Base-by-base conservation (phyloP, 164 flowering plant species). In the Stephania yunnanensis region DNA sequence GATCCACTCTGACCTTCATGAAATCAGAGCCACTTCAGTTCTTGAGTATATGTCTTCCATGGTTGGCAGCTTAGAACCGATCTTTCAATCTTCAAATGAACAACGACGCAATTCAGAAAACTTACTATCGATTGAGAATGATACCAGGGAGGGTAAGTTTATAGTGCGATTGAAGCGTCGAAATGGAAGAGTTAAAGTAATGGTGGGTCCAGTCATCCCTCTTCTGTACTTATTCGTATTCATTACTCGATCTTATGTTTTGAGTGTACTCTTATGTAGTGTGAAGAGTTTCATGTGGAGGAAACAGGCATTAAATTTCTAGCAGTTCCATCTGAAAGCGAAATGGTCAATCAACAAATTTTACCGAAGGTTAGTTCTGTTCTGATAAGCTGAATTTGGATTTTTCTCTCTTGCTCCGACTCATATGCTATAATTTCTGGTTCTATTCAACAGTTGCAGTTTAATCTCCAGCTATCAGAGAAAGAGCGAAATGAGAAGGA, bases 171-270 rank as follows among this genome's bases (percentile, higher is more conserved):
- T 86, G 30, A 95, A 95, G 83, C 90, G 95, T 45, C 83, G 95
- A 74, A 95, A 93, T 87, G 99, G 99, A 74, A 91, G 98, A 73
- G 98, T 95, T 75, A 85, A 87, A 82, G 75, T 88, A 65, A 85
- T 79, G 86, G 98, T 92, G 76, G 71, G 64, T 55, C 19, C 17
- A 15, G 13, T 55, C 2, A 36, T 36, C 42, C 58, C 44, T 71
- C 73, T 72, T 50, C 58, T 46, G 31, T 13, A 25, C 55, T 71
- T 29, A 12, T 30, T 70, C 71, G 45, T 19, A 8, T 30, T 68
- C 52, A 20, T 64, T 10, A 70, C 74, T 53, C 65, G 36, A 72
- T 77, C 69, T 81, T 58, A 75, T 71, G 68, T 79, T 42, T 65
- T 68, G 50, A 67, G 11, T 20, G 69, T 52, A 20, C 67, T 58